Percentiles rank a stretch among this genome's conserved stretches.
Conservation (phyloP, 805 yeast species). For the Maudiozyma serrabonitensis region DNA sequence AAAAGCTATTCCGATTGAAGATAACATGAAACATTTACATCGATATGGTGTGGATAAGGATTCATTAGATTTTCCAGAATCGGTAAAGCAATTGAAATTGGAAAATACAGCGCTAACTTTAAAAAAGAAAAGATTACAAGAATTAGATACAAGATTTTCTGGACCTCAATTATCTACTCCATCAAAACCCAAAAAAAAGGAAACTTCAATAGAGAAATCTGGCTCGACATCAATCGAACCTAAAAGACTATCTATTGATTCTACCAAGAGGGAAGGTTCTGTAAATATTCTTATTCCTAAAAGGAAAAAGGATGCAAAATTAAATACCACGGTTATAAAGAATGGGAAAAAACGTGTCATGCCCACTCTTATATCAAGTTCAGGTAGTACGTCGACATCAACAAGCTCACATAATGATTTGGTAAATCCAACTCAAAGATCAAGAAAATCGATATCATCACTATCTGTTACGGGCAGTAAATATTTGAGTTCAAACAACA, state of each 20-base stretch:
- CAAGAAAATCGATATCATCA: not conserved
- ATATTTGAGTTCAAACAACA: not conserved
- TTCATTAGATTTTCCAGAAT: constrained; percentile 76
- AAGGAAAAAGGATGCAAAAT: constrained; percentile 19
- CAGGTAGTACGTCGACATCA: not conserved
- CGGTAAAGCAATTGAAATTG: constrained; percentile 62
- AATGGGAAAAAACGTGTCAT: constrained; percentile 71
- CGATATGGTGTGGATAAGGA: constrained; percentile 87
- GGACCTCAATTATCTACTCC: not conserved
- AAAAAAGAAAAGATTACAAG: constrained; percentile 15
- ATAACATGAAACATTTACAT: constrained; percentile 58
- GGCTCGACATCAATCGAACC: not conserved
- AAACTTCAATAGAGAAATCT: not conserved
- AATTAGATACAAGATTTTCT: constrained; percentile 6
- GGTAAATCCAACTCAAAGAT: not conserved
- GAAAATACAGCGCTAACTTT: constrained; percentile 51
- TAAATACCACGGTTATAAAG: constrained; percentile 48
- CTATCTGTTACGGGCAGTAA: not conserved
- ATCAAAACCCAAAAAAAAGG: not conserved
- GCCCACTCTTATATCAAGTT: constrained; percentile 51
- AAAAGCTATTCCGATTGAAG: constrained; percentile 48
- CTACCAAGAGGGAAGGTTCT: not conserved
- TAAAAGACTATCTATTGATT: not conserved
- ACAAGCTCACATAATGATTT: not conserved
- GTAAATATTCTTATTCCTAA: constrained; percentile 23